Evolutionary conservation across 2,329 filamentous ascomycete species (phyloP).

Genomic region (Aspergillus arachidicola): DNA sequence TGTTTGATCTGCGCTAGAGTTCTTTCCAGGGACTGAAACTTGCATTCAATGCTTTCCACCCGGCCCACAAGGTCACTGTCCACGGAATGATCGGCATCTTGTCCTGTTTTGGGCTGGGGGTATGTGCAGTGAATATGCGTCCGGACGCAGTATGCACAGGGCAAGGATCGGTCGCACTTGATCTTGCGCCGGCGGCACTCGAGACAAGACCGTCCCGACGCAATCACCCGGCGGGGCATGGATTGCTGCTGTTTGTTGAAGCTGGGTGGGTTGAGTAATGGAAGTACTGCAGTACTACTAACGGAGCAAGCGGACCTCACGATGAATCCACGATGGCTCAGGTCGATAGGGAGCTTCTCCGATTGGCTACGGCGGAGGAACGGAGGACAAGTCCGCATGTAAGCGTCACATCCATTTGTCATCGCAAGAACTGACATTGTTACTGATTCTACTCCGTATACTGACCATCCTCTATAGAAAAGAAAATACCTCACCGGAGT

Average conservation of each 20-base stretch:
- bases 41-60: constrained; percentile 16
- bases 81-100: neutral
- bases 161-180: constrained; percentile 25
- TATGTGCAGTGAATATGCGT: constrained; percentile 38
- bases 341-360: neutral
- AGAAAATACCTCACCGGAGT: neutral
- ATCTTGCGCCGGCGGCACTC: constrained; percentile 31
- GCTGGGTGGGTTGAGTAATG: neutral
- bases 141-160: constrained; percentile 36
- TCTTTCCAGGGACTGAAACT: neutral
- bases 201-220: constrained; percentile 21
- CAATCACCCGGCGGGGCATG: constrained; percentile 14
- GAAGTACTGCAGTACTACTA: neutral
- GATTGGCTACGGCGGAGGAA: constrained; percentile 16
- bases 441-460: neutral
- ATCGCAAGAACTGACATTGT: neutral
- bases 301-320: neutral
- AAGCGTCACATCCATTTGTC: neutral
- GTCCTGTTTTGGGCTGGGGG: constrained; percentile 13
- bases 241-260: neutral
- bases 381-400: constrained; percentile 11
- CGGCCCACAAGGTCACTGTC: constrained; percentile 2
- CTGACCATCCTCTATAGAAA: neutral
- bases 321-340: neutral
- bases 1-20: constrained; percentile 11